Conservation (phyloP, 768 basidiomycete species). For the Neoboletus subvelutipes region DNA sequence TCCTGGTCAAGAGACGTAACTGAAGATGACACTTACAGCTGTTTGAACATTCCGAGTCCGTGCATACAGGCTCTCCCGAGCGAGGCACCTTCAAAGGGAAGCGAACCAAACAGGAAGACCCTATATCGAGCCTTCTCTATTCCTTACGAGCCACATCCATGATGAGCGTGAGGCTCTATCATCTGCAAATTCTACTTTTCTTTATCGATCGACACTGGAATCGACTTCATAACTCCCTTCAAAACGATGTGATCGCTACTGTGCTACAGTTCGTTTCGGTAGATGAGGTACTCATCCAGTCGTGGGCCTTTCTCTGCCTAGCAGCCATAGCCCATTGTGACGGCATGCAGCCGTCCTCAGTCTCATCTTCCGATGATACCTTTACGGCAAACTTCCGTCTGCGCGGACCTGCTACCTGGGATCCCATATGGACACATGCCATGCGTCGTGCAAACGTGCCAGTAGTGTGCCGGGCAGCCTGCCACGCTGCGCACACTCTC, state of each 20-base stretch:
- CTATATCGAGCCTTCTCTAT: conserved; percentile 54
- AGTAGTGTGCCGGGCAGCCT: conserved; percentile 74
- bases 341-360: conserved; percentile 10
- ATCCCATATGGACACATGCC: conserved; percentile 78
- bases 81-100: conserved; percentile 42
- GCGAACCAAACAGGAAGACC: conserved; percentile 55
- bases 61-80: conserved; percentile 38
- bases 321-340: conserved; percentile 67
- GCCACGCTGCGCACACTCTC: conserved; percentile 62
- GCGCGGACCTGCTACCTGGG: conserved; percentile 54
- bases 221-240: conserved; percentile 56
- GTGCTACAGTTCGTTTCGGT: conserved; percentile 62
- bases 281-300: conserved; percentile 67
- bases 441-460: conserved; percentile 71
- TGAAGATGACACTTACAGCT: conserved; percentile 42
- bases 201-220: conserved; percentile 79
- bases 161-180: conserved; percentile 42
- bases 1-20: not conserved
- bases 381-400: not conserved
- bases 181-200: conserved; percentile 81
- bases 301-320: conserved; percentile 83
- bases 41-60: conserved; percentile 60
- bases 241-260: conserved; percentile 51
- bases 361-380: conserved; percentile 1
- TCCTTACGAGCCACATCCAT: conserved; percentile 40